phyloP scores from a whole-genome alignment of 768 basidiomycete species.

The Mycena amicta region DNA sequence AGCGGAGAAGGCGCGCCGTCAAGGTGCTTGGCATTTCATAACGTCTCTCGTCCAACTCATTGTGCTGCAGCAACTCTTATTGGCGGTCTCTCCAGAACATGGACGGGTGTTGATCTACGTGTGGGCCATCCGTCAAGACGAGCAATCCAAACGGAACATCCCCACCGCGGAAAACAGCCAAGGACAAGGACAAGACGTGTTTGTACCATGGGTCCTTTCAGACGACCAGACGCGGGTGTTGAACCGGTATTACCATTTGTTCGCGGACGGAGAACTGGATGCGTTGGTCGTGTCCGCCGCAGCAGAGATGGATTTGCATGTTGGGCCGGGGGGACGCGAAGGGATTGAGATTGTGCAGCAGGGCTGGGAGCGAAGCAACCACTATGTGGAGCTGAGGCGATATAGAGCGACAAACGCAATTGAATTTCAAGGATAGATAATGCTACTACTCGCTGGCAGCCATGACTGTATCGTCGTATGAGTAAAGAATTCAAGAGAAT shows the following conservation, averaged over 20 bases:
- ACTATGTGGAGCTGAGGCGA: conserved; percentile 74
- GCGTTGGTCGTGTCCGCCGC: conserved; percentile 68
- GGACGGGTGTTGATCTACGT: conserved; percentile 91
- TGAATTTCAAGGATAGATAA: neutral
- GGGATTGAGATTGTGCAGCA: conserved; percentile 73
- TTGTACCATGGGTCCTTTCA: conserved; percentile 85
- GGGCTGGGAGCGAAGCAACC: conserved; percentile 89
- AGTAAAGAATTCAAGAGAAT: neutral
- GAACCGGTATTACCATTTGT: conserved; percentile 97
- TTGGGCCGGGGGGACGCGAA: conserved; percentile 41
- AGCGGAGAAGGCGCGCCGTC: conserved; percentile 71
- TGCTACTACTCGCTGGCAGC: conserved; percentile 79
- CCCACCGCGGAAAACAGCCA: conserved; percentile 31
- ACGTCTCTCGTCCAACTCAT: neutral
- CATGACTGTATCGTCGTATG: conserved; percentile 63
- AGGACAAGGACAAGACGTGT: conserved; percentile 77
- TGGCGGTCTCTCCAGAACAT: conserved; percentile 63
- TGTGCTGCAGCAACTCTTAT: conserved; percentile 56
- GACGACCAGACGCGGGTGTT: conserved; percentile 47
- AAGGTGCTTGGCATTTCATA: conserved; percentile 51
- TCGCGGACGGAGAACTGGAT: conserved; percentile 76
- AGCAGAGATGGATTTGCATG: conserved; percentile 49
- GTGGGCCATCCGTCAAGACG: conserved; percentile 95
- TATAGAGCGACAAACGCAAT: conserved; percentile 38
- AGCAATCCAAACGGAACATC: conserved; percentile 75